These are phyloP conservation scores for Nephromyces sp. DNA, from an alignment of 169 alveolate species.

Conservation along the genomic window DNA sequence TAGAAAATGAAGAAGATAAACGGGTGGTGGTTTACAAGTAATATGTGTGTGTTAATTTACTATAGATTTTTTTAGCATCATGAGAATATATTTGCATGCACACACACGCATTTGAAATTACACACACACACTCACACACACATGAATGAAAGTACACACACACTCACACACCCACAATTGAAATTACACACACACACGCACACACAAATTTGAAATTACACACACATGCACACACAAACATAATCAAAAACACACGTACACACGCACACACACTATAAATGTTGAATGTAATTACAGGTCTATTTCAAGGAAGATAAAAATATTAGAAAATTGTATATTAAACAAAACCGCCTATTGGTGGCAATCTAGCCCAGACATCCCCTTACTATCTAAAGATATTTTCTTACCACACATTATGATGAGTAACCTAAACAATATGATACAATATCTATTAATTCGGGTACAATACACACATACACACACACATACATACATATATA, in stretches of 20 bases:
- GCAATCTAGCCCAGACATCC: constrained; percentile 42
- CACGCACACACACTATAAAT: neutral
- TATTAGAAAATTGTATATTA: constrained; percentile 31
- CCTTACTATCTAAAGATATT: constrained; percentile 34
- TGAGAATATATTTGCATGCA: no score
- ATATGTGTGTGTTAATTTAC: neutral
- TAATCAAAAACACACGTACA: neutral
- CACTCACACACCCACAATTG: no score
- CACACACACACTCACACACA: no score
- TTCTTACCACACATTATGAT: constrained; percentile 1
- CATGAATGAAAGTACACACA: no score
- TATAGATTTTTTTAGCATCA: no score
- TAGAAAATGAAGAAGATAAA: constrained; percentile 2
- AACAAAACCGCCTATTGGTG: constrained; percentile 38
- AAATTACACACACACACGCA: no score
- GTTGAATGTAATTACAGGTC: constrained; percentile 10
- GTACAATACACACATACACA: neutral
- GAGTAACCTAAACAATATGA: neutral
- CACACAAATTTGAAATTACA: no score
- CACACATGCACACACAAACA: no score
- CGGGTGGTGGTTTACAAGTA: constrained; percentile 34
- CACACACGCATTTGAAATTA: no score
- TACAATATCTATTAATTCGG: neutral
- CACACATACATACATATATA: constrained; percentile 1
- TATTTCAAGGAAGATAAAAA: constrained; percentile 28